These are phyloP conservation scores for Dentipellis sp. DNA, from an alignment of 768 basidiomycete genomes.

Conservation along the genomic window DNA sequence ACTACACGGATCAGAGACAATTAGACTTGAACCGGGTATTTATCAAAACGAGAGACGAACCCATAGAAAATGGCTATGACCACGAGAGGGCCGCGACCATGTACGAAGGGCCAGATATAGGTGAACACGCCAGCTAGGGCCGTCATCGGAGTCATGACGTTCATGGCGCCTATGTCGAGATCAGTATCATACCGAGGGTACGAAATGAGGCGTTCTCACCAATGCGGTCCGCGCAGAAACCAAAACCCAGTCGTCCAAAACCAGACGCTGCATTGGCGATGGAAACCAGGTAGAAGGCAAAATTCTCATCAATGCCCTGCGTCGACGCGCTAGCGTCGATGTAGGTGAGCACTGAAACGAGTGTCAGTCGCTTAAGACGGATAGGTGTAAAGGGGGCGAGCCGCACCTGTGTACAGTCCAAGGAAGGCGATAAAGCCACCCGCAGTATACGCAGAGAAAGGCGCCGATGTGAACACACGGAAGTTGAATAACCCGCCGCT, in stretches of 20 bases:
- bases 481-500: constrained; percentile 54
- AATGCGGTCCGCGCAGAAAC: constrained; percentile 42
- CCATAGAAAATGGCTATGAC: constrained; percentile 56
- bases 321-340: constrained; percentile 47
- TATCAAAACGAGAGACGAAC: constrained; percentile 25
- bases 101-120: constrained; percentile 62
- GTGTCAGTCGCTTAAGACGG: neutral
- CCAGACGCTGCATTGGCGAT: constrained; percentile 61
- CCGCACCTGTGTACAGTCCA: constrained; percentile 46
- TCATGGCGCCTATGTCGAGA: constrained; percentile 44
- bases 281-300: constrained; percentile 57
- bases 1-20: constrained; percentile 21
- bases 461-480: constrained; percentile 40
- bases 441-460: constrained; percentile 49
- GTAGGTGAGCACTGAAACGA: constrained; percentile 50
- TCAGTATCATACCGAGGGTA: neutral
- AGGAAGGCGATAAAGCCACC: constrained; percentile 52
- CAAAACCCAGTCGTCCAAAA: constrained; percentile 49
- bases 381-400: neutral
- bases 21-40: too few species aligned
- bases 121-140: constrained; percentile 47
- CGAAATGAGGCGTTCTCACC: constrained; percentile 25
- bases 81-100: constrained; percentile 34
- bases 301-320: constrained; percentile 37
- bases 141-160: constrained; percentile 59